Conservation (phyloP, 352 stramenopile genomes). For the Globisporangium iwayamae region DNA sequence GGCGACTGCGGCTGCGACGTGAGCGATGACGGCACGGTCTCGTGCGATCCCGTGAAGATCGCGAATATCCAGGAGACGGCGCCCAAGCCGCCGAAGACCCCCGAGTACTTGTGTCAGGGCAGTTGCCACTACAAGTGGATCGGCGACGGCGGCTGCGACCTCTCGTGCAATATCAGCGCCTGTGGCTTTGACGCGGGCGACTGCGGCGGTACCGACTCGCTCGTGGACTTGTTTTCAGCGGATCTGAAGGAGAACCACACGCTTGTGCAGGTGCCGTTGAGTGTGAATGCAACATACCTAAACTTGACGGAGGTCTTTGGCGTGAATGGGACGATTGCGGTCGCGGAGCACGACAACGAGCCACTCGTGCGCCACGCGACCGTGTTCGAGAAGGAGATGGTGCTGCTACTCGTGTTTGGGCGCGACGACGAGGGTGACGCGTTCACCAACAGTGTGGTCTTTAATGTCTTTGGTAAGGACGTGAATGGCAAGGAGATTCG, state of each 20-base stretch:
- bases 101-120: conserved; percentile 63
- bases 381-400: conserved; percentile 72
- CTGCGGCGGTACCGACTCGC: conserved; percentile 48
- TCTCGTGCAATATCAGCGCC: conserved; percentile 70
- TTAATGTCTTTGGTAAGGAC: conserved; percentile 47
- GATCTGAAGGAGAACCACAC: conserved; percentile 50
- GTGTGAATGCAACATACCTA: conserved; percentile 62
- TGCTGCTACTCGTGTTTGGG: conserved; percentile 77
- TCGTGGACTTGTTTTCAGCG: conserved; percentile 40
- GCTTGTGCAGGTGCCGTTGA: conserved; percentile 59
- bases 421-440: conserved; percentile 49
- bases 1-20: conserved; percentile 90
- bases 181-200: conserved; percentile 87
- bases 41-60: conserved; percentile 60
- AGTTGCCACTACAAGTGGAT: conserved; percentile 79
- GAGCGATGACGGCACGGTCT: conserved; percentile 36
- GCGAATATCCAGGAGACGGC: conserved; percentile 48
- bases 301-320: conserved; percentile 65
- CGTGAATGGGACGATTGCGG: conserved; percentile 46
- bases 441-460: conserved; percentile 52
- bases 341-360: conserved; percentile 63
- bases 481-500: conserved; percentile 30
- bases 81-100: conserved; percentile 41
- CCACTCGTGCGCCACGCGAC: conserved; percentile 65
- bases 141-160: conserved; percentile 77